A percentile compares a stretch with the other conserved stretches of the same genome.
These are phyloP conservation scores for Hymenotorrendiella dingleyae DNA, from an alignment of 2,329 filamentous ascomycete species.

Conservation along the genomic window DNA sequence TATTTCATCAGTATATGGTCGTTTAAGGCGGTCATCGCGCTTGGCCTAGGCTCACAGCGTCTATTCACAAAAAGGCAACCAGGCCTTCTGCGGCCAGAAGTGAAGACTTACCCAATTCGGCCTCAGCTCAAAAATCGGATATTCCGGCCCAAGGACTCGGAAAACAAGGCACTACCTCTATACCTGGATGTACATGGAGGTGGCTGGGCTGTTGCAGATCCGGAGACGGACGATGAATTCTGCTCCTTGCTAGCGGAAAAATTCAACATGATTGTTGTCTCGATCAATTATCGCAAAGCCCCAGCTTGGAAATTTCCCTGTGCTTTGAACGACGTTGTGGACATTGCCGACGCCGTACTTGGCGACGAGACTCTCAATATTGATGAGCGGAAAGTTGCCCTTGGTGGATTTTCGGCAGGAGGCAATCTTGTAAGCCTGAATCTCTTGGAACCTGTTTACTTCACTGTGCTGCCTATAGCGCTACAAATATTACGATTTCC, in stretches of 20 bases:
- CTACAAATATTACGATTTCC: too few species aligned
- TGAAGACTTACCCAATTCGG: slow-evolving; percentile 9
- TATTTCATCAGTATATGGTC: slow-evolving; percentile 8
- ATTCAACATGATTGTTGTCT: slow-evolving; percentile 38
- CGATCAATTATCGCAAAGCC: slow-evolving; percentile 44
- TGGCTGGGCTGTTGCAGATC: slow-evolving; percentile 41
- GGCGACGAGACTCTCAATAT: slow-evolving; percentile 39
- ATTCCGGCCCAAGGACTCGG: slow-evolving; percentile 33
- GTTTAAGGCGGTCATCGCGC: slow-evolving; percentile 1
- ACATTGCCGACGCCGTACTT: slow-evolving; percentile 37
- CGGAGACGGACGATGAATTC: slow-evolving; percentile 40
- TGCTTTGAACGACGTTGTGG: slow-evolving; percentile 39
- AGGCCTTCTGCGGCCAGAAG: neutral
- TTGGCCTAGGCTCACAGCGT: neutral
- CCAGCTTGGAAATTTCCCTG: slow-evolving; percentile 40
- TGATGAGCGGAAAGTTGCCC: slow-evolving; percentile 35
- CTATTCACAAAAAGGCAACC: neutral
- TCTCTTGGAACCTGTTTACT: too few species aligned
- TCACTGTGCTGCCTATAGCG: too few species aligned
- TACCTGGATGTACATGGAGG: slow-evolving; percentile 47
- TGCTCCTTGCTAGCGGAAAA: slow-evolving; percentile 37
- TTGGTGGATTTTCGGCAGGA: slow-evolving; percentile 46
- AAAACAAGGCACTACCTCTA: slow-evolving; percentile 28
- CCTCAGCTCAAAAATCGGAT: slow-evolving; percentile 28
- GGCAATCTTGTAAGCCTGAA: slow-evolving; percentile 43